Conservation (phyloP, 805 yeast species). For the Candida germanica region DNA sequence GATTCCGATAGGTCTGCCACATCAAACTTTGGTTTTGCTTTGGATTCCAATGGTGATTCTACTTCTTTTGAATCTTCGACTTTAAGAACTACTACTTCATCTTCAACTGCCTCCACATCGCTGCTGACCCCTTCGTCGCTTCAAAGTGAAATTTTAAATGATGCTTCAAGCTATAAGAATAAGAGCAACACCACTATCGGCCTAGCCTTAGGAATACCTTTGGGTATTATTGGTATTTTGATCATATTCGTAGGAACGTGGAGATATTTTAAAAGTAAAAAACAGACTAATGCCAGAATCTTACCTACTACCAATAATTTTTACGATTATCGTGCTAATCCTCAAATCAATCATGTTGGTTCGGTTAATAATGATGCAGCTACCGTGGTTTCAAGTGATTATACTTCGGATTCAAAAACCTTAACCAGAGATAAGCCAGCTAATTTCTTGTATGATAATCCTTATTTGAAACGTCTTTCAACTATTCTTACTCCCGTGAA, state of each 20-base stretch:
- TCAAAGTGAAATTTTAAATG: no score
- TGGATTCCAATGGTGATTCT: no score
- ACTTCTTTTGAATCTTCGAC: no score
- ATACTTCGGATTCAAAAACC: not conserved
- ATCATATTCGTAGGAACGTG: slow-evolving; percentile 19
- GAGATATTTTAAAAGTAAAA: slow-evolving; percentile 18
- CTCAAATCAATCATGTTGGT: not conserved
- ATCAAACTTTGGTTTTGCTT: not conserved
- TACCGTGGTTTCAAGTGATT: not conserved
- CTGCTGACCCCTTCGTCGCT: no score
- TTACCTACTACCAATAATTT: slow-evolving; percentile 10
- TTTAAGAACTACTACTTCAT: no score
- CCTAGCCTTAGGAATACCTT: slow-evolving; percentile 31
- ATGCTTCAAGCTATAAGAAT: no score
- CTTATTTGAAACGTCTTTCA: slow-evolving; percentile 6
- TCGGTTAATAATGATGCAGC: not conserved
- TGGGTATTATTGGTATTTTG: slow-evolving; percentile 24
- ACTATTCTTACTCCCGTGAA: slow-evolving; percentile 11
- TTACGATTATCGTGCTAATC: slow-evolving; percentile 8
- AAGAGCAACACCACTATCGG: slow-evolving; percentile 19
- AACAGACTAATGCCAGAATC: slow-evolving; percentile 11
- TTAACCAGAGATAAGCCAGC: not conserved
- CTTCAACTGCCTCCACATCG: no score
- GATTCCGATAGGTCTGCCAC: no score
- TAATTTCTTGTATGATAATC: not conserved